Conservation (phyloP, 495 filamentous ascomycete genomes). For the Penicillium subrubescens region DNA sequence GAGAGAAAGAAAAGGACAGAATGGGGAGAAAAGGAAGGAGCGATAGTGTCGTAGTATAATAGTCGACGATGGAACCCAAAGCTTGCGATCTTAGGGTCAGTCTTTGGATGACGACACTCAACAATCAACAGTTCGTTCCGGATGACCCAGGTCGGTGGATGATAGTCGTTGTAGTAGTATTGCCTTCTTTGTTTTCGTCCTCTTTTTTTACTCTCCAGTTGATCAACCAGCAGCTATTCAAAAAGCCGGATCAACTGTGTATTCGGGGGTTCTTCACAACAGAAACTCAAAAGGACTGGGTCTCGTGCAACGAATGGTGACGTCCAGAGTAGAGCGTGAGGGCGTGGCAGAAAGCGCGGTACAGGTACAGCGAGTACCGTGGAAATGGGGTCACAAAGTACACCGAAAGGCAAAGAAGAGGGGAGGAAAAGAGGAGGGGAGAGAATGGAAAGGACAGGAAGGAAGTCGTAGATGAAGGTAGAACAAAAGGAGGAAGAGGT, state of each 20-base stretch:
- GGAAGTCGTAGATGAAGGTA: not conserved
- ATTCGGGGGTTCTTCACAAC: slow-evolving; percentile 6
- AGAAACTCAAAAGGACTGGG: slow-evolving; percentile 21
- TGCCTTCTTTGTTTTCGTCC: not conserved
- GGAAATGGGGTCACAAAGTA: slow-evolving; percentile 6
- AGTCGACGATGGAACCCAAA: not conserved
- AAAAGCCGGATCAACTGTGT: slow-evolving; percentile 15
- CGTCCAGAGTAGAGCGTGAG: slow-evolving; percentile 19
- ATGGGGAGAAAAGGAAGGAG: not conserved
- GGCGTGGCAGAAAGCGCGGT: slow-evolving; percentile 19
- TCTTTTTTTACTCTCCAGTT: not conserved
- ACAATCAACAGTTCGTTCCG: not conserved
- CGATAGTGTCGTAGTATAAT: not conserved
- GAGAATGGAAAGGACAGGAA: not conserved
- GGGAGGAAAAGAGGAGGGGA: slow-evolving; percentile 1
- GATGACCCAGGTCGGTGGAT: not conserved
- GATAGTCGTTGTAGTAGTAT: not conserved
- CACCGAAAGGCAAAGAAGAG: not conserved
- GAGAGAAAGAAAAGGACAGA: slow-evolving; percentile 4
- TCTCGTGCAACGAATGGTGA: slow-evolving; percentile 33
- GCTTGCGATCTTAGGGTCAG: slow-evolving; percentile 16
- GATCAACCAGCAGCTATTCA: slow-evolving; percentile 10
- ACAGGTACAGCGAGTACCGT: slow-evolving; percentile 21
- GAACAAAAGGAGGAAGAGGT: not conserved
- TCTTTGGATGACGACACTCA: slow-evolving; percentile 18